Percentiles rank a stretch among this genome's conserved stretches.
Conservation (phyloP, 495 filamentous ascomycete species). For the Aspergillus kassunensis region DNA sequence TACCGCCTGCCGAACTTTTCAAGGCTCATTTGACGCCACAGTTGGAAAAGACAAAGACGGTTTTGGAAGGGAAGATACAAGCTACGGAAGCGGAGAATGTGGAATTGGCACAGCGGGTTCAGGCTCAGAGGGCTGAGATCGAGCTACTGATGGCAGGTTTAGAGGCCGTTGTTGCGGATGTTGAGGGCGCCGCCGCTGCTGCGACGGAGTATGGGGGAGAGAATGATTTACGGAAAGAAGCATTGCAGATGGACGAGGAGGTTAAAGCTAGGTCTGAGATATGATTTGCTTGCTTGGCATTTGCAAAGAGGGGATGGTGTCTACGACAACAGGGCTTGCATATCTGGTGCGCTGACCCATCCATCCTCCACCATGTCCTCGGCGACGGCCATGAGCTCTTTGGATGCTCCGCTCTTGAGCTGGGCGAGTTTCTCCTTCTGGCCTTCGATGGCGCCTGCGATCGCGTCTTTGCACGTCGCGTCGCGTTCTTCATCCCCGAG, state of each 20-base stretch:
- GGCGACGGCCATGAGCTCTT: slow-evolving; percentile 33
- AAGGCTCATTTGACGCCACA: slow-evolving; percentile 68
- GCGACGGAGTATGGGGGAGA: slow-evolving; percentile 39
- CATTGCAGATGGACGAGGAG: slow-evolving; percentile 42
- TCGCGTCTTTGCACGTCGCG: slow-evolving; percentile 41
- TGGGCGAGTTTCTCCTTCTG: slow-evolving; percentile 37
- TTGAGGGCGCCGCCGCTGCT: slow-evolving; percentile 59
- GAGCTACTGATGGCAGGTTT: slow-evolving; percentile 60
- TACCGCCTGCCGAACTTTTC: slow-evolving; percentile 64
- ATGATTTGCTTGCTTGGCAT: slow-evolving; percentile 3
- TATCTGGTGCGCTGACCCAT: slow-evolving; percentile 34
- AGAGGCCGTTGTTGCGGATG: slow-evolving; percentile 63
- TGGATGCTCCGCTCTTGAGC: slow-evolving; percentile 27
- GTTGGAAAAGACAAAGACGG: slow-evolving; percentile 54
- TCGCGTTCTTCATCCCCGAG: slow-evolving; percentile 44
- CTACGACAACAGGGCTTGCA: slow-evolving; percentile 36
- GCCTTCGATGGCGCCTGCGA: slow-evolving; percentile 42
- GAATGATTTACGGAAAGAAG: slow-evolving; percentile 40
- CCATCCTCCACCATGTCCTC: slow-evolving; percentile 51
- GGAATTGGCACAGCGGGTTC: slow-evolving; percentile 56
- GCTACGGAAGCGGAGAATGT: slow-evolving; percentile 62
- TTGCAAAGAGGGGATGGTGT: slow-evolving; percentile 2
- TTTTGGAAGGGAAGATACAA: slow-evolving; percentile 59
- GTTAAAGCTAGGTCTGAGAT: slow-evolving; percentile 27
- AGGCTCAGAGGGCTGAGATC: slow-evolving; percentile 69